Evolutionary conservation across 164 flowering plant genomes (phyloP).

Genomic region (Chimonanthus praecox): DNA sequence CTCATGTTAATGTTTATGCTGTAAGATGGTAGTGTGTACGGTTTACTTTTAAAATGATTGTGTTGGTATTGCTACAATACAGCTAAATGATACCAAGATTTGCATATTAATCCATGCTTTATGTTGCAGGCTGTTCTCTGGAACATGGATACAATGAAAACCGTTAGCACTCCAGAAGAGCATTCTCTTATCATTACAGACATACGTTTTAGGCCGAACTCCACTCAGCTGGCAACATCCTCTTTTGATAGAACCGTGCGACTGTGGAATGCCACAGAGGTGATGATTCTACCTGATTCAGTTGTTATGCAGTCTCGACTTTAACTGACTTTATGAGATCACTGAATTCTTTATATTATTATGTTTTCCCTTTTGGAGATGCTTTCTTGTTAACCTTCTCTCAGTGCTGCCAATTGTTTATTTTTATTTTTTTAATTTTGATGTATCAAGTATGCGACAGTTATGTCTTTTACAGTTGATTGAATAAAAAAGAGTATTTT

Average conservation of each 20-base stretch:
- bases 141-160: slow-evolving; percentile 78
- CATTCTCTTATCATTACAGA: slow-evolving; percentile 65
- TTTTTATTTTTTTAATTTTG: not conserved
- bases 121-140: slow-evolving; percentile 68
- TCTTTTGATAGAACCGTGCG: slow-evolving; percentile 80
- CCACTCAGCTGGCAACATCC: slow-evolving; percentile 85
- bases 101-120: slow-evolving; percentile 6
- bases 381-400: too few relatives aligned
- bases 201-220: slow-evolving; percentile 83
- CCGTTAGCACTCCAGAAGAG: slow-evolving; percentile 69
- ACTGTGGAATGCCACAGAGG: slow-evolving; percentile 89
- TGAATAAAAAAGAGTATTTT: too few relatives aligned
- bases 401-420: not conserved
- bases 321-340: not conserved
- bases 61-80: not conserved
- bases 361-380: not conserved
- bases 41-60: too few relatives aligned
- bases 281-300: slow-evolving; percentile 23
- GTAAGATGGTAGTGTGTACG: not conserved
- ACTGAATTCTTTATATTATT: too few relatives aligned
- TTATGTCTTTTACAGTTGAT: not conserved
- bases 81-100: not conserved
- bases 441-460: not conserved
- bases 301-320: not conserved
- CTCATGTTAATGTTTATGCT: not conserved